Conservation (phyloP, 1,284 basidiomycete genomes). For the Malassezia psittaci region DNA sequence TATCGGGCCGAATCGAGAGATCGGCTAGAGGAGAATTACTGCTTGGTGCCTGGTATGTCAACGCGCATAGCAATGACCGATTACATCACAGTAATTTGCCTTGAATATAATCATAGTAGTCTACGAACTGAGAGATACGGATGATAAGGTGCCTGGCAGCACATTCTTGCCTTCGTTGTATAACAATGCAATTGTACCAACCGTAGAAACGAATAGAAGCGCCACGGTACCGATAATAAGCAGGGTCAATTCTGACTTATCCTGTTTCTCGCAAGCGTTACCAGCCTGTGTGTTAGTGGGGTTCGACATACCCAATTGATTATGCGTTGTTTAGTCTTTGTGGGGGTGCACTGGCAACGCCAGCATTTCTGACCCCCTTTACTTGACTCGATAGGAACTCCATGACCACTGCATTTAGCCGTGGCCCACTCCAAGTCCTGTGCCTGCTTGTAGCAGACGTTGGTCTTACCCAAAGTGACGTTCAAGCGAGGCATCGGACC, state of each 20-base stretch:
- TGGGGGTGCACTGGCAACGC: slow-evolving; percentile 29
- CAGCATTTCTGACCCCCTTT: slow-evolving; percentile 34
- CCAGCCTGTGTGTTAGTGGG: slow-evolving; percentile 17
- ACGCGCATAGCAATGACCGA: no score
- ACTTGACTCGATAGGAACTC: slow-evolving; percentile 24
- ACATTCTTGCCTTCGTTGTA: slow-evolving; percentile 23
- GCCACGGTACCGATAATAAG: slow-evolving; percentile 27
- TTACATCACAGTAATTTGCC: no score
- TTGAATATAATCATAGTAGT: no score
- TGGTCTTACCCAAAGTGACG: neutral
- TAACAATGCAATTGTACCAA: slow-evolving; percentile 27
- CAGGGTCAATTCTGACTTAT: slow-evolving; percentile 29
- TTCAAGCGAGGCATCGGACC: neutral
- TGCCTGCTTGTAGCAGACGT: slow-evolving; percentile 24
- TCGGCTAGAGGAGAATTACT: no score
- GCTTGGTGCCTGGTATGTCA: neutral
- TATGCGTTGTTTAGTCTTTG: slow-evolving; percentile 19
- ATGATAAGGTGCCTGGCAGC: slow-evolving; percentile 34
- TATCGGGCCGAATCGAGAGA: no score
- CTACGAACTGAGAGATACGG: slow-evolving; percentile 19
- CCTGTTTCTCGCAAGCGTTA: slow-evolving; percentile 41
- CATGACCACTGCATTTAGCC: slow-evolving; percentile 31
- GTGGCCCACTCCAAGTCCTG: slow-evolving; percentile 28
- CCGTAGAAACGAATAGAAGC: slow-evolving; percentile 22
- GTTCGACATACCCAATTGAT: slow-evolving; percentile 22